Evolutionary conservation across 768 basidiomycete species (phyloP).

Genomic region (Russula compacta): DNA sequence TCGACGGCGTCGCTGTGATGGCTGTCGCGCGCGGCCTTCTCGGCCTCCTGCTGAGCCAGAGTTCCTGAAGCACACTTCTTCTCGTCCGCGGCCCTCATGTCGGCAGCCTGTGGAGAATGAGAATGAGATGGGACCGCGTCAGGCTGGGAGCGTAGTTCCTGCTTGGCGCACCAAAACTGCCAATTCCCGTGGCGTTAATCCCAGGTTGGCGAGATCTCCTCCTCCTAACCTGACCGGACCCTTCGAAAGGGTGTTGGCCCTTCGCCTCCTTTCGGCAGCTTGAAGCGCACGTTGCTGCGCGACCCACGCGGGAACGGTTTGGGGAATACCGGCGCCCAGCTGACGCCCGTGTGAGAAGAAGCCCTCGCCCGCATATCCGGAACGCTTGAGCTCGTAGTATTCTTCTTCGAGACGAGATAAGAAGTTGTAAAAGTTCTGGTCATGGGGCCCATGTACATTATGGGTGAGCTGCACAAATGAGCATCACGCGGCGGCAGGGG

Average conservation of each 20-base stretch:
- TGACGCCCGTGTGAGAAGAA: slow-evolving; percentile 71
- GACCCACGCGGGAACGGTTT: slow-evolving; percentile 55
- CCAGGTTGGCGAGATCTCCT: slow-evolving; percentile 29
- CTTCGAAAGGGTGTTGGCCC: slow-evolving; percentile 37
- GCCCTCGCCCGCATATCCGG: slow-evolving; percentile 86
- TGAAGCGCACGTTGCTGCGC: slow-evolving; percentile 62
- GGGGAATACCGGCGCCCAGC: slow-evolving; percentile 59
- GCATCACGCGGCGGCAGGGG: background rate
- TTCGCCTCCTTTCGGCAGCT: slow-evolving; percentile 68
- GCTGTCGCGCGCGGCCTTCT: slow-evolving; percentile 62
- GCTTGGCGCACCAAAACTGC: slow-evolving; percentile 50
- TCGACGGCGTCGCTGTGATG: slow-evolving; percentile 52
- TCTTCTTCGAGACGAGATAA: slow-evolving; percentile 73
- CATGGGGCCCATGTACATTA: slow-evolving; percentile 84
- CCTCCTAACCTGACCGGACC: slow-evolving; percentile 50
- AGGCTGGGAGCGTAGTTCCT: background rate
- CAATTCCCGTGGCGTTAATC: slow-evolving; percentile 57
- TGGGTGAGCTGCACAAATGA: slow-evolving; percentile 58
- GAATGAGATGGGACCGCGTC: background rate
- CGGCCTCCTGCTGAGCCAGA: slow-evolving; percentile 49
- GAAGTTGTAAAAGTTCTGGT: slow-evolving; percentile 73
- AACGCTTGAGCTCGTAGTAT: slow-evolving; percentile 66
- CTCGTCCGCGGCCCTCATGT: slow-evolving; percentile 65
- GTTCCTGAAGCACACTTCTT: slow-evolving; percentile 62
- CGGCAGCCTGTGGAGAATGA: slow-evolving; percentile 62